These are phyloP conservation scores for Pugionium dolabratum DNA, from an alignment of 345 rosid genomes.

Conservation along the genomic window DNA sequence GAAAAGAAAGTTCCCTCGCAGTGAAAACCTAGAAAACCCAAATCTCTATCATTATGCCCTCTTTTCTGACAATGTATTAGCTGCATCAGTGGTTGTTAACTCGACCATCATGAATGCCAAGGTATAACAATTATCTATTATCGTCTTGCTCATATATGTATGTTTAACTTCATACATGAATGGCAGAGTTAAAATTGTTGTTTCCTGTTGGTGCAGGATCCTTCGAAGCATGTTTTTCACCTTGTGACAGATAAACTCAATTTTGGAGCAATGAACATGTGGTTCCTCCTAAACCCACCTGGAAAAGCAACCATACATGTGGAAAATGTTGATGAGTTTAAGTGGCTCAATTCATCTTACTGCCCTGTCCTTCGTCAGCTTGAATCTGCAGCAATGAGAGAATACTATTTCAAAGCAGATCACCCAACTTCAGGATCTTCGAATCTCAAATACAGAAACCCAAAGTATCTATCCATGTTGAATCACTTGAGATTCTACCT, in stretches of 20 bases:
- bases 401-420: constrained; percentile 94
- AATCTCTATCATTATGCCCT: constrained; percentile 92
- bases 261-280: constrained; percentile 98
- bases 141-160: background rate
- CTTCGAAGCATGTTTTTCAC: constrained; percentile 95
- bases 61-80: constrained; percentile 98
- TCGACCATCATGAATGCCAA: constrained; percentile 90
- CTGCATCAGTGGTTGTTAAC: constrained; percentile 99
- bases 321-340: constrained; percentile 95
- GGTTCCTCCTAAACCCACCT: constrained; percentile 96
- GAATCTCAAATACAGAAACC: constrained; percentile 93
- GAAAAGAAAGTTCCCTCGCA: constrained; percentile 84
- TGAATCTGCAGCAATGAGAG: constrained; percentile 91
- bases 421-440: constrained; percentile 90
- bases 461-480: constrained; percentile 72
- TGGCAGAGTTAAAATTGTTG: background rate
- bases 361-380: constrained; percentile 97
- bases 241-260: constrained; percentile 94
- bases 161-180: background rate
- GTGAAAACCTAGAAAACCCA: constrained; percentile 86
- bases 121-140: constrained; percentile 48
- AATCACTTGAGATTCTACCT: constrained; percentile 92
- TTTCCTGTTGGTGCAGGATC: constrained; percentile 57
- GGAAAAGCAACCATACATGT: constrained; percentile 93
- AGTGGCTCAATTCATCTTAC: constrained; percentile 97